Evolutionary conservation across 495 filamentous ascomycete genomes (phyloP).

Genomic region (Penicillium waksmanii): DNA sequence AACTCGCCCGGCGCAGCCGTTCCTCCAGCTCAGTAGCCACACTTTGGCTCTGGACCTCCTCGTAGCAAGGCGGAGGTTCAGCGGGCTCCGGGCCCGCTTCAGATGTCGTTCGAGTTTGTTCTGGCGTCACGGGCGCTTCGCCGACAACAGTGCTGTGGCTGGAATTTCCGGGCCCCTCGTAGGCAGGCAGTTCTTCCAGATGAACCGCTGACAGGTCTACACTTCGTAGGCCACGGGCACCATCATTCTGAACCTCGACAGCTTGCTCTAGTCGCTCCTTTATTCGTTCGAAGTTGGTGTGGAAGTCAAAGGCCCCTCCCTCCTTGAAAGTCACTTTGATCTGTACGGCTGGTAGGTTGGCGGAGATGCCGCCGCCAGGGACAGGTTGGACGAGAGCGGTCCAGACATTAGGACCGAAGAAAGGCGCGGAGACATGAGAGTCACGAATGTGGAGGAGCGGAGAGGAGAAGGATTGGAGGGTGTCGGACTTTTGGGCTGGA

Average conservation of each 20-base stretch:
- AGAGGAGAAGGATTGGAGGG: constrained; percentile 84
- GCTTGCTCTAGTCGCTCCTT: constrained; percentile 83
- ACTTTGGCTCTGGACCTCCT: constrained; percentile 83
- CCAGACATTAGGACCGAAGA: constrained; percentile 97
- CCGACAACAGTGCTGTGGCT: constrained; percentile 6
- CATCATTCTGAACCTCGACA: constrained; percentile 65
- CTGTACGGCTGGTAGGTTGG: constrained; percentile 72
- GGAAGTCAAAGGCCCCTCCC: constrained; percentile 92
- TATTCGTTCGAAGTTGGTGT: constrained; percentile 78
- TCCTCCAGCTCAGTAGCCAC: constrained; percentile 65
- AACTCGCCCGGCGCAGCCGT: constrained; percentile 42
- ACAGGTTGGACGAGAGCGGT: constrained; percentile 77
- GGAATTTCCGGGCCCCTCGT: constrained; percentile 49
- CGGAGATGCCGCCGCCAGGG: constrained; percentile 79
- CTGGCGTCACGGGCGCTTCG: constrained; percentile 16
- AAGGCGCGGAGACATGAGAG: constrained; percentile 86
- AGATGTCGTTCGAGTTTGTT: constrained; percentile 20
- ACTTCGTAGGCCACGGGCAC: constrained; percentile 47
- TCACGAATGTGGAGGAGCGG: constrained; percentile 86
- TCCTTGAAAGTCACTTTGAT: constrained; percentile 89
- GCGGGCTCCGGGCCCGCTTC: constrained; percentile 50
- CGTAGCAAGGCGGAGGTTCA: constrained; percentile 91
- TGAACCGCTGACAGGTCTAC: constrained; percentile 63
- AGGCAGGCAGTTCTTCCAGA: constrained; percentile 84
- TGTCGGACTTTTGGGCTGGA: constrained; percentile 65